Evolutionary conservation across 805 yeast genomes (phyloP).

Genomic region (Lachancea dasiensis): DNA sequence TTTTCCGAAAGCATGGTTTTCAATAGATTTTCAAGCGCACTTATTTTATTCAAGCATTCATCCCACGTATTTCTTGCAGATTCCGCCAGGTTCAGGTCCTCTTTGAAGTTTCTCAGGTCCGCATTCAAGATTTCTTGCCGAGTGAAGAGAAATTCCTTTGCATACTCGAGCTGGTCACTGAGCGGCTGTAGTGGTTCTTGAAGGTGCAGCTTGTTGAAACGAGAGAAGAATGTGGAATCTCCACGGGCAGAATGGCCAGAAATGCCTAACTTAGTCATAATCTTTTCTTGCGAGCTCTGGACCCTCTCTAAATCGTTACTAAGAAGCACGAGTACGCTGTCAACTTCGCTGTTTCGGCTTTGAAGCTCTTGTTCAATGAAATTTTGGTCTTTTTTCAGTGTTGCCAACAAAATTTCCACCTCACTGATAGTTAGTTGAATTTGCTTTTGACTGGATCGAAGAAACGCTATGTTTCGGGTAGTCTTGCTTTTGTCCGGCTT

Average conservation of each 20-base stretch:
- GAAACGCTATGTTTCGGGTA: constrained; percentile 11
- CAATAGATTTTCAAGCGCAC: constrained; percentile 19
- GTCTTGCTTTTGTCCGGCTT: not conserved
- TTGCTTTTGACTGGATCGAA: constrained; percentile 11
- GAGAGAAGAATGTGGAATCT: constrained; percentile 10
- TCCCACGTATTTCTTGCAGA: constrained; percentile 21
- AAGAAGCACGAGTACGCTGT: constrained; percentile 12
- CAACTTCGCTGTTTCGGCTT: constrained; percentile 13
- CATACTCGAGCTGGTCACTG: constrained; percentile 18
- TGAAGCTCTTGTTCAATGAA: constrained; percentile 23
- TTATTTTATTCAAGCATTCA: constrained; percentile 17
- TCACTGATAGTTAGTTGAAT: constrained; percentile 17
- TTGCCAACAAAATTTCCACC: constrained; percentile 18
- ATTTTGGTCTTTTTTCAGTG: constrained; percentile 21
- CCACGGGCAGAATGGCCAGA: not conserved
- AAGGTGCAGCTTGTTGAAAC: constrained; percentile 5
- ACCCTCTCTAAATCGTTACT: constrained; percentile 14
- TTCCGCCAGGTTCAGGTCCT: constrained; percentile 15
- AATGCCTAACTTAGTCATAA: constrained; percentile 18
- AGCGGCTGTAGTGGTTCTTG: constrained; percentile 1
- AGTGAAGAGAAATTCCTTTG: constrained; percentile 22
- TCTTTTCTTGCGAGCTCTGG: constrained; percentile 11
- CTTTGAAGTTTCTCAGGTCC: constrained; percentile 22
- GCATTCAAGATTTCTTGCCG: constrained; percentile 21
- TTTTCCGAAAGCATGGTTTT: constrained; percentile 6